phyloP scores from a whole-genome alignment of 176 grass and related monocot genomes.

The Aegilops speltoides region DNA sequence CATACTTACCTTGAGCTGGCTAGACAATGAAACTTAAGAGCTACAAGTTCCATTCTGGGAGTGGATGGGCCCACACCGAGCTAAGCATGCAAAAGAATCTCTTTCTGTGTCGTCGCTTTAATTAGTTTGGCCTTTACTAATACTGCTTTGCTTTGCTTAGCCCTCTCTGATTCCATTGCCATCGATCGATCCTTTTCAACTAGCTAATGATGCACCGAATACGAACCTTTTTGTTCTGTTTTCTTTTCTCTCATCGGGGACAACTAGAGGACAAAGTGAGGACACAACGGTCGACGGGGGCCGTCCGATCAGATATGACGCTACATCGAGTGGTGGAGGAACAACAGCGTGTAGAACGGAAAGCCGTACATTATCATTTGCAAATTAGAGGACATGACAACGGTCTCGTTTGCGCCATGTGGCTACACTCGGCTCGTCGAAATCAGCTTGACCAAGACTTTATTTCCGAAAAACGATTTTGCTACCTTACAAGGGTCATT shows the following conservation, averaged over 20 bases:
- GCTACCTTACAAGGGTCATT: not conserved
- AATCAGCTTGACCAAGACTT: not conserved
- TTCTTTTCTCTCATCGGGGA: not conserved
- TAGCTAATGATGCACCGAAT: not conserved
- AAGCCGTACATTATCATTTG: not conserved
- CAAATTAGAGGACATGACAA: not conserved
- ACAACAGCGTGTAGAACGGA: not conserved
- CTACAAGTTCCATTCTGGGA: not conserved
- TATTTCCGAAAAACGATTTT: not conserved
- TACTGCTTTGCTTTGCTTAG: not conserved
- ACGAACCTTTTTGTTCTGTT: not conserved
- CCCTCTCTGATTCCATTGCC: not conserved
- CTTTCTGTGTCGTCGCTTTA: not conserved
- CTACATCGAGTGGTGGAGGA: not conserved
- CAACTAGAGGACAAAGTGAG: not conserved
- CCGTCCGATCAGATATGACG: not conserved
- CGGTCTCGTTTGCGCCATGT: not conserved
- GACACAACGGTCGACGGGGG: not conserved
- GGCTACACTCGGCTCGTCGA: not conserved
- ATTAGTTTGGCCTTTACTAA: not conserved
- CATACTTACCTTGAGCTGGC: not conserved
- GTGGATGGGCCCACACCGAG: not conserved
- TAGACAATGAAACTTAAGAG: not conserved
- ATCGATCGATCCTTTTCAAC: not conserved
- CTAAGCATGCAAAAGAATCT: not conserved